A percentile compares a stretch with the other conserved stretches of the same genome.
These are phyloP conservation scores for Orbilia ellipsospora DNA, from an alignment of 2,329 filamentous ascomycete genomes.

Conservation along the genomic window DNA sequence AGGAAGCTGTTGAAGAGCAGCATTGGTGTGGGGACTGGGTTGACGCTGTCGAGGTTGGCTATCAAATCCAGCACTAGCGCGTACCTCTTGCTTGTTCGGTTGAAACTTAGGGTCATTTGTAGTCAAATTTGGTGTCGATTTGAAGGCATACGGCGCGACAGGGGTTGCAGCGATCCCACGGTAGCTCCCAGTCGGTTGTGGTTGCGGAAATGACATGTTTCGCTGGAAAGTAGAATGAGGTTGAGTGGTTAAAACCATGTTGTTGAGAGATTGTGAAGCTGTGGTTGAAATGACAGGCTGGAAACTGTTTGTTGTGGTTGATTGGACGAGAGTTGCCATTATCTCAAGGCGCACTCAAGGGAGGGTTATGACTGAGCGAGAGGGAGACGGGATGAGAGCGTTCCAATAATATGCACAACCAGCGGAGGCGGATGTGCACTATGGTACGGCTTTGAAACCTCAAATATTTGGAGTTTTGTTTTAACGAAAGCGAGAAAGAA, in stretches of 20 bases:
- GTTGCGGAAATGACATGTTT: conserved; percentile 65
- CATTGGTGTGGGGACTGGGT: conserved; percentile 57
- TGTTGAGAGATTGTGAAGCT: conserved; percentile 75
- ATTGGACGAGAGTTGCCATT: conserved; percentile 88
- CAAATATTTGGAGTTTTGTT: too few species aligned
- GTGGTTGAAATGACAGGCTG: conserved; percentile 77
- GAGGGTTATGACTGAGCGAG: neutral
- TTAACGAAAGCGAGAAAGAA: too few species aligned
- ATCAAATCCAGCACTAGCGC: conserved; percentile 64
- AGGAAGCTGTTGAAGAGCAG: conserved; percentile 63
- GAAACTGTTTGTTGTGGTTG: conserved; percentile 66
- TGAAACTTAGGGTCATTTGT: conserved; percentile 66
- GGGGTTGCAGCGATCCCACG: conserved; percentile 67
- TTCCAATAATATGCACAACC: too few species aligned
- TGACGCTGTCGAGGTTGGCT: conserved; percentile 68
- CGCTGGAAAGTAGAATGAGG: conserved; percentile 59
- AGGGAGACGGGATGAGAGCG: neutral
- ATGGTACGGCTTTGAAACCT: too few species aligned
- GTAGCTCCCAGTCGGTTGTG: conserved; percentile 68
- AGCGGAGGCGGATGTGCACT: too few species aligned
- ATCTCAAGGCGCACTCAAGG: conserved; percentile 11
- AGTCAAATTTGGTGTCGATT: conserved; percentile 73
- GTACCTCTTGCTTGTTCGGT: conserved; percentile 64
- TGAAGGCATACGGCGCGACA: conserved; percentile 80
- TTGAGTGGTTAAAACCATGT: conserved; percentile 69